Conservation (phyloP, 169 alveolate species). For the Babesia gibsoni region DNA sequence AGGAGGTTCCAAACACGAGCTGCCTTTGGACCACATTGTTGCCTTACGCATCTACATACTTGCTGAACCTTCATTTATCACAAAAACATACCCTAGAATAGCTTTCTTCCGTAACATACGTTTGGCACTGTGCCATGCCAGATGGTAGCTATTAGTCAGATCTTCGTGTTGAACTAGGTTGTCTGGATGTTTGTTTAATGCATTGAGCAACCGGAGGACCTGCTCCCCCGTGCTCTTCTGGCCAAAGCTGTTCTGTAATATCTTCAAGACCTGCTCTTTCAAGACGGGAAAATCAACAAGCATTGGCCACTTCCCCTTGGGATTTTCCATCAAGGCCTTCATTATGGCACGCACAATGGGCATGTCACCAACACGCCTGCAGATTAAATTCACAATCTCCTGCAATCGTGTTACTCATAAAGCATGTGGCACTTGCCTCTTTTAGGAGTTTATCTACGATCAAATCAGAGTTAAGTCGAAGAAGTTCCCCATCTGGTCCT, state of each 20-base stretch:
- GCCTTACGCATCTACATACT: conserved; percentile 34
- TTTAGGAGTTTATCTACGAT: conserved; percentile 15
- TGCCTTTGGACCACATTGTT: conserved; percentile 46
- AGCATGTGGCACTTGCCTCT: neutral
- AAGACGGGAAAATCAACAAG: neutral
- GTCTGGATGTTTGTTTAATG: conserved; percentile 58
- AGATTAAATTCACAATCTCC: conserved; percentile 49
- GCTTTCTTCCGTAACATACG: conserved; percentile 53
- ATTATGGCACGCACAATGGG: conserved; percentile 41
- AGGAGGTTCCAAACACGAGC: conserved; percentile 64
- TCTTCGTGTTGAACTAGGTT: conserved; percentile 48
- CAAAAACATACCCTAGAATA: conserved; percentile 37
- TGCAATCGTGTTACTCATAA: neutral
- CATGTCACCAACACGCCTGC: conserved; percentile 53
- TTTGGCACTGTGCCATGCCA: conserved; percentile 58
- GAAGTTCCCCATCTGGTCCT: conserved; percentile 12
- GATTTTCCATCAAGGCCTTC: conserved; percentile 49
- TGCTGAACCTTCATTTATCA: neutral
- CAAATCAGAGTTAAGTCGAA: neutral
- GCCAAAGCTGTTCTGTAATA: neutral
- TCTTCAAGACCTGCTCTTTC: neutral
- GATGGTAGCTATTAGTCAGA: conserved; percentile 12
- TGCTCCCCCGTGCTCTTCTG: conserved; percentile 14
- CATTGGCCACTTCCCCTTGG: conserved; percentile 10
- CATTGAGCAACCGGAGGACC: conserved; percentile 37